Percentiles rank a stretch among this genome's conserved stretches.
Conservation (phyloP, 345 rosid genomes). For the Populus nigra region DNA sequence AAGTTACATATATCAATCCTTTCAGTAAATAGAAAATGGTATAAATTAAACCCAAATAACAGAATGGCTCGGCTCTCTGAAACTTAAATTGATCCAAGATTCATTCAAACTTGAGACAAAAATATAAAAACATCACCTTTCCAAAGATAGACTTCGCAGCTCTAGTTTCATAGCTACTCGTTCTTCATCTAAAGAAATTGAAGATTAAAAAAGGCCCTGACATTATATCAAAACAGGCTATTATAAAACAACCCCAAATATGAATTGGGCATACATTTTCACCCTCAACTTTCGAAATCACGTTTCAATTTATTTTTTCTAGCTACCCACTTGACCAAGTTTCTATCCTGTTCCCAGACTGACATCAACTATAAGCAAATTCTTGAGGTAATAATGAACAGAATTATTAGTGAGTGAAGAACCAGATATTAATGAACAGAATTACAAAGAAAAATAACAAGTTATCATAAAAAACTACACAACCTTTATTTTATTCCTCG, state of each 20-base stretch:
- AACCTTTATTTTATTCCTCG: background rate
- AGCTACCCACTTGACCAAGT: conserved; percentile 1
- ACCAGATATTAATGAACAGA: background rate
- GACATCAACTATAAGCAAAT: background rate
- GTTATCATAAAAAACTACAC: background rate
- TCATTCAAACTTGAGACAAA: background rate
- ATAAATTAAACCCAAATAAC: background rate
- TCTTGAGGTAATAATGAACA: background rate
- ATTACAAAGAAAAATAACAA: no score
- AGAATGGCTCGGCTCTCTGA: background rate
- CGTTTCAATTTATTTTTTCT: background rate
- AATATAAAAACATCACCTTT: background rate
- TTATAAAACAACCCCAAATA: background rate
- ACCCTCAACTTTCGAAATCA: conserved; percentile 5
- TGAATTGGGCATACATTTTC: background rate
- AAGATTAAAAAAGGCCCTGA: background rate
- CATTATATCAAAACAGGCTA: background rate
- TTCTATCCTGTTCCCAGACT: no score
- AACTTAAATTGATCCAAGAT: background rate
- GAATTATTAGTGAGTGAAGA: background rate
- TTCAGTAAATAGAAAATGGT: background rate
- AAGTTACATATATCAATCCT: background rate
- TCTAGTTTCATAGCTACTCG: background rate
- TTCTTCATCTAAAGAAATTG: background rate
- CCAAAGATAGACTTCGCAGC: background rate